Evolutionary conservation across 208 protist species (phyloP).

Genomic region (Trypanosoma theileri): DNA sequence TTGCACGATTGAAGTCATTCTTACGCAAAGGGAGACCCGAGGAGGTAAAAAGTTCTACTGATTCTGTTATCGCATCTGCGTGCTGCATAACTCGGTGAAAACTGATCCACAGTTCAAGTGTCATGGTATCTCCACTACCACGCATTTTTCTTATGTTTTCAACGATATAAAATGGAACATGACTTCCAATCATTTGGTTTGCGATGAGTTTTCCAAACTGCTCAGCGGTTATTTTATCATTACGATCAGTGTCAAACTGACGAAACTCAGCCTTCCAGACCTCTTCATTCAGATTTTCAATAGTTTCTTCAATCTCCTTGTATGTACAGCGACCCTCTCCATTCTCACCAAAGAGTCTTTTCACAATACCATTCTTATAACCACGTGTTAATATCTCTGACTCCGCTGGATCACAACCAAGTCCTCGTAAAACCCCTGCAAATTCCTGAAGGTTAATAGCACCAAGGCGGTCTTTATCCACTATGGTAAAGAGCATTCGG

Average conservation of each 20-base stretch:
- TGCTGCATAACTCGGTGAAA: constrained; percentile 72
- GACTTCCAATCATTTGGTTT: constrained; percentile 78
- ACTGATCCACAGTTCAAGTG: constrained; percentile 70
- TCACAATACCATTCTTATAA: constrained; percentile 56
- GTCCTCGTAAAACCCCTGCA: constrained; percentile 62
- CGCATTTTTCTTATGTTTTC: constrained; percentile 77
- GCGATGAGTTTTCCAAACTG: constrained; percentile 78
- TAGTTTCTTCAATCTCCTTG: constrained; percentile 45
- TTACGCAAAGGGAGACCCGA: constrained; percentile 60
- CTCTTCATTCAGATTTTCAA: constrained; percentile 56
- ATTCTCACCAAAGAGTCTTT: constrained; percentile 57
- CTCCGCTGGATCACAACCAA: constrained; percentile 42
- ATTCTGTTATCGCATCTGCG: constrained; percentile 47
- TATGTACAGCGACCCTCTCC: constrained; percentile 42
- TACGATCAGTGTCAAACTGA: constrained; percentile 56
- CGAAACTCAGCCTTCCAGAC: constrained; percentile 86
- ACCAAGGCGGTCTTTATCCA: constrained; percentile 56
- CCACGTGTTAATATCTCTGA: constrained; percentile 41
- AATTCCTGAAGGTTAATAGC: constrained; percentile 68
- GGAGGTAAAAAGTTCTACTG: constrained; percentile 66
- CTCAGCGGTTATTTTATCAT: constrained; percentile 56
- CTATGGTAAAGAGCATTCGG: constrained; percentile 56
- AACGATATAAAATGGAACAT: constrained; percentile 81
- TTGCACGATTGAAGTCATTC: constrained; percentile 54
- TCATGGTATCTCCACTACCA: constrained; percentile 36